Evolutionary conservation across 2,329 filamentous ascomycete species (phyloP).

Genomic region (Fusarium mundagurra): DNA sequence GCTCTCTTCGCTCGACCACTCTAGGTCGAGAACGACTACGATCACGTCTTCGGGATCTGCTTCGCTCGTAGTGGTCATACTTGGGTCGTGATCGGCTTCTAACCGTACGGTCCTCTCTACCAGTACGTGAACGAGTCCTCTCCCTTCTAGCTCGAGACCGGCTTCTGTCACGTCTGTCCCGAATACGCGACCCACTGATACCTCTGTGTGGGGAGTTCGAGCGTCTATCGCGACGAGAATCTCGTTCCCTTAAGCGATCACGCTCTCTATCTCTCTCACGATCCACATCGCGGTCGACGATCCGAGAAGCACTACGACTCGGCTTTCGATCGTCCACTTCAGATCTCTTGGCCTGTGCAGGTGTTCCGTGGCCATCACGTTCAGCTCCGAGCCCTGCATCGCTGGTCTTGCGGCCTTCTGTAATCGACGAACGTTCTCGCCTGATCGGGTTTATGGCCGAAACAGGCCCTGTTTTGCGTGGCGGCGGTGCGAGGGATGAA

Average conservation of each 20-base stretch:
- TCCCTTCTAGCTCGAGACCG: slow-evolving; percentile 51
- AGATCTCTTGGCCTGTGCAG: slow-evolving; percentile 42
- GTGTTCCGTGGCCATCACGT: slow-evolving; percentile 47
- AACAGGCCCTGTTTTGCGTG: slow-evolving; percentile 60
- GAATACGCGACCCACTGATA: slow-evolving; percentile 46
- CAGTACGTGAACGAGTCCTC: slow-evolving; percentile 52
- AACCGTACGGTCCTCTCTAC: slow-evolving; percentile 46
- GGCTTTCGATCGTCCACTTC: slow-evolving; percentile 45
- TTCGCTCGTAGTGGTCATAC: slow-evolving; percentile 48
- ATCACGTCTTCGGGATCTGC: slow-evolving; percentile 49
- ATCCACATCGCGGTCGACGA: slow-evolving; percentile 38
- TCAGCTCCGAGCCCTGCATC: slow-evolving; percentile 48
- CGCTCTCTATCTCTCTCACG: slow-evolving; percentile 42
- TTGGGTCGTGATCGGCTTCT: slow-evolving; percentile 49
- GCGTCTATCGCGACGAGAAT: slow-evolving; percentile 48
- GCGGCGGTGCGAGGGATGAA: slow-evolving; percentile 64
- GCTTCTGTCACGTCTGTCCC: slow-evolving; percentile 50
- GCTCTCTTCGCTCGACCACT: slow-evolving; percentile 45
- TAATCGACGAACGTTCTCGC: slow-evolving; percentile 55
- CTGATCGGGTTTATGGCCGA: slow-evolving; percentile 69
- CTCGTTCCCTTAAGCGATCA: slow-evolving; percentile 44
- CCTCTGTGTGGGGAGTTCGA: slow-evolving; percentile 53
- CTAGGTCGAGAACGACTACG: slow-evolving; percentile 51
- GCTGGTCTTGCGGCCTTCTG: slow-evolving; percentile 53
- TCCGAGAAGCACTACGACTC: slow-evolving; percentile 48